Evolutionary conservation across 2,329 filamentous ascomycete genomes (phyloP).

Genomic region (Triangularia setosa): DNA sequence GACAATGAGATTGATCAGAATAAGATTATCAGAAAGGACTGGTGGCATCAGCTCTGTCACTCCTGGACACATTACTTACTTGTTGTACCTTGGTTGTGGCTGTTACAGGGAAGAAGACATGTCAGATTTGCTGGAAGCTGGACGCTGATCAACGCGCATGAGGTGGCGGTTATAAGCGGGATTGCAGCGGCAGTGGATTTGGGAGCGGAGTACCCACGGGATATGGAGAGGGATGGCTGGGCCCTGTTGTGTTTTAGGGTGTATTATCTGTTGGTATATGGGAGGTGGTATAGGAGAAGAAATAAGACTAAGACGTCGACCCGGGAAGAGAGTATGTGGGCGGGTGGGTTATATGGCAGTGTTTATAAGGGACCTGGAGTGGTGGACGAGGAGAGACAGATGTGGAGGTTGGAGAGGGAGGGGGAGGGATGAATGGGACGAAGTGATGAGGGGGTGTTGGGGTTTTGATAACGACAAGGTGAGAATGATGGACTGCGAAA

Average conservation of each 20-base stretch:
- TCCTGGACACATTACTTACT: constrained; percentile 60
- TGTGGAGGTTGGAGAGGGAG: constrained; percentile 41
- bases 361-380: constrained; percentile 58
- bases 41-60: constrained; percentile 67
- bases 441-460: background rate
- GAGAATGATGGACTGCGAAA: background rate
- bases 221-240: constrained; percentile 59
- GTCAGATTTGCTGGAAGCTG: constrained; percentile 64
- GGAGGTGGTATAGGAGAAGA: constrained; percentile 54
- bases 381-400: constrained; percentile 46
- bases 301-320: constrained; percentile 30
- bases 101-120: constrained; percentile 60
- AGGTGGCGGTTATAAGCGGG: constrained; percentile 64
- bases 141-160: constrained; percentile 65
- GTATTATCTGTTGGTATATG: constrained; percentile 59
- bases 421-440: background rate
- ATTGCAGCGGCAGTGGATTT: constrained; percentile 65
- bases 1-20: constrained; percentile 53
- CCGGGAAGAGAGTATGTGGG: constrained; percentile 48
- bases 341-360: constrained; percentile 54
- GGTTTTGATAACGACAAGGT: background rate
- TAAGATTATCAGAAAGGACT: constrained; percentile 60
- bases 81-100: constrained; percentile 69
- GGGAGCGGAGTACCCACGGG: constrained; percentile 60
- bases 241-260: constrained; percentile 57